phyloP scores from a whole-genome alignment of 2,329 filamentous ascomycete genomes.

The Coleophoma crateriformis region DNA sequence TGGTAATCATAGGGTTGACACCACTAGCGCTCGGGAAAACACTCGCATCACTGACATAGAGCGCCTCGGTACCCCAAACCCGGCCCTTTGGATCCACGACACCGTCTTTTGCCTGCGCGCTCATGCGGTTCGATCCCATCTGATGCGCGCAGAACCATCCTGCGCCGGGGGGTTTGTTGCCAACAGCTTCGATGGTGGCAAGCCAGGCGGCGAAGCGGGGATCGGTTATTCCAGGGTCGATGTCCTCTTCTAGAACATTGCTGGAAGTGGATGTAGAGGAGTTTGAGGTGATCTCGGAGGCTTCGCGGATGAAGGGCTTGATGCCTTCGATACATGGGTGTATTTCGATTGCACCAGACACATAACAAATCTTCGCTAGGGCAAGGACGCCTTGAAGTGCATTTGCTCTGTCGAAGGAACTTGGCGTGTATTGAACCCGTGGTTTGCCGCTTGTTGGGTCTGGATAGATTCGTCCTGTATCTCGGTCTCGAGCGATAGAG shows the following conservation, averaged over 20 bases:
- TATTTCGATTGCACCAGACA: constrained; percentile 77
- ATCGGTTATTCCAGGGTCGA: constrained; percentile 45
- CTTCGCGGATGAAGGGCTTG: constrained; percentile 46
- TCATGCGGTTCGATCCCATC: constrained; percentile 76
- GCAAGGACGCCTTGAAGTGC: constrained; percentile 67
- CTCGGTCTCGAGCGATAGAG: constrained; percentile 67
- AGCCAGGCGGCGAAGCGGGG: constrained; percentile 59
- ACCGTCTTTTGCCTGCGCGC: constrained; percentile 37
- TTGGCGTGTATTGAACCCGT: constrained; percentile 65
- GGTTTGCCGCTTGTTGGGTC: constrained; percentile 63
- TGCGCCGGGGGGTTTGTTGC: constrained; percentile 43
- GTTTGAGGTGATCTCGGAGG: not conserved
- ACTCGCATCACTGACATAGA: constrained; percentile 71
- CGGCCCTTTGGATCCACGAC: constrained; percentile 53
- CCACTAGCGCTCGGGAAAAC: constrained; percentile 73
- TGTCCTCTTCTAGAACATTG: constrained; percentile 1
- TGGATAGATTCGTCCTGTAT: constrained; percentile 67
- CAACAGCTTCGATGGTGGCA: constrained; percentile 37
- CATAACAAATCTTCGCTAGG: constrained; percentile 70
- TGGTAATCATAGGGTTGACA: constrained; percentile 78
- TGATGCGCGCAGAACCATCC: constrained; percentile 70
- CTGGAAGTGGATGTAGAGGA: not conserved
- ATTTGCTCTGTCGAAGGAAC: constrained; percentile 65
- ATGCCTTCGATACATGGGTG: constrained; percentile 57
- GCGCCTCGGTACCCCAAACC: constrained; percentile 59